Percentiles rank a stretch among this genome's conserved stretches.
phyloP scores from a whole-genome alignment of 2,329 filamentous ascomycete species.

The Phaeosphaeriaceae sp. region DNA sequence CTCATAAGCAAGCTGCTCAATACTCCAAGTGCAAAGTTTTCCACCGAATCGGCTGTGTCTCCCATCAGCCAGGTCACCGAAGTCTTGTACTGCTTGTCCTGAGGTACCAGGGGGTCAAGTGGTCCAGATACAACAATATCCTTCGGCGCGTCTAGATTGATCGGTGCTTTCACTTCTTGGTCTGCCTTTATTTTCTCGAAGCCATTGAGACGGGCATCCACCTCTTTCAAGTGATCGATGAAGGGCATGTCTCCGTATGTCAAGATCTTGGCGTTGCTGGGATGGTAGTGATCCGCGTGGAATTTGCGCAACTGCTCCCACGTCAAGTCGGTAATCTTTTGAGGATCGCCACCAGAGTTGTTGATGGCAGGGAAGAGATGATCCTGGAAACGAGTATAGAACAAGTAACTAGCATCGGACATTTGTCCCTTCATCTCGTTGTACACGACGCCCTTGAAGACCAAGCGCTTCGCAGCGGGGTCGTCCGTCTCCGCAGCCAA shows the following conservation, averaged over 20 bases:
- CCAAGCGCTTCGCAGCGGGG: slow-evolving; percentile 69
- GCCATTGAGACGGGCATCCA: slow-evolving; percentile 74
- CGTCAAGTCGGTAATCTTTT: slow-evolving; percentile 94
- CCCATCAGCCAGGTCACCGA: slow-evolving; percentile 93
- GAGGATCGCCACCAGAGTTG: slow-evolving; percentile 95
- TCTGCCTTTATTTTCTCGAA: slow-evolving; percentile 77
- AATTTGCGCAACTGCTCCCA: slow-evolving; percentile 89
- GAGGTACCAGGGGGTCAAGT: slow-evolving; percentile 82
- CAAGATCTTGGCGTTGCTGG: slow-evolving; percentile 94
- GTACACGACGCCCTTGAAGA: slow-evolving; percentile 98
- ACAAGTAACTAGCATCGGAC: slow-evolving; percentile 95
- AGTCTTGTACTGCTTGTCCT: slow-evolving; percentile 89
- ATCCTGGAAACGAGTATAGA: slow-evolving; percentile 94
- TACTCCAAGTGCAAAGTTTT: slow-evolving; percentile 86
- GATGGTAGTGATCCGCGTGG: slow-evolving; percentile 93
- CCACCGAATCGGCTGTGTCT: slow-evolving; percentile 79
- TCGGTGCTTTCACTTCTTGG: slow-evolving; percentile 76
- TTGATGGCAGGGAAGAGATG: slow-evolving; percentile 93
- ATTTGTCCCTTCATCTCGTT: slow-evolving; percentile 99
- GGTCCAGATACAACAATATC: slow-evolving; percentile 79
- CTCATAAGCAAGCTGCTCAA: slow-evolving; percentile 86
- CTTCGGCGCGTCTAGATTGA: slow-evolving; percentile 73
- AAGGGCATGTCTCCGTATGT: slow-evolving; percentile 95
- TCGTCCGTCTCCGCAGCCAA: slow-evolving; percentile 53
- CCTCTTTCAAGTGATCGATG: slow-evolving; percentile 77